Conservation (phyloP, 495 filamentous ascomycete genomes). For the Cercophora scortea region DNA sequence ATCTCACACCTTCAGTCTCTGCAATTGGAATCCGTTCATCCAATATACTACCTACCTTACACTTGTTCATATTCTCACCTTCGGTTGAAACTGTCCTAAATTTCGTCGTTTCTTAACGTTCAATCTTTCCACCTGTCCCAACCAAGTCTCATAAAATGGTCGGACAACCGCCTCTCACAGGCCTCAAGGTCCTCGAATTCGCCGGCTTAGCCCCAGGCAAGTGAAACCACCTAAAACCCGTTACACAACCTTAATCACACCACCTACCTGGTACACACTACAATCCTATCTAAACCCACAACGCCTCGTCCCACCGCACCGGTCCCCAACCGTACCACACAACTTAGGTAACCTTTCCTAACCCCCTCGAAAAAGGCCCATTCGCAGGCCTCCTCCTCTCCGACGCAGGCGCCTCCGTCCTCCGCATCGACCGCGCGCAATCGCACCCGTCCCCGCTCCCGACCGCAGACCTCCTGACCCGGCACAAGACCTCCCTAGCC, state of each 20-base stretch:
- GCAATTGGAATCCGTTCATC: background rate
- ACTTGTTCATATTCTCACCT: background rate
- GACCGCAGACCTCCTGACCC: conserved; percentile 62
- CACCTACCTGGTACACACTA: no score
- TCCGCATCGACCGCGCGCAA: conserved; percentile 70
- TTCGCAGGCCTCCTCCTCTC: conserved; percentile 84
- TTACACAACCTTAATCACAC: background rate
- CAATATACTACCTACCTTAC: background rate
- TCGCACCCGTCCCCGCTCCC: conserved; percentile 25
- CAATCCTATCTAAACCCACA: background rate
- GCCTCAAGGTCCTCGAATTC: conserved; percentile 79
- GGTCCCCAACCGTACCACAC: background rate
- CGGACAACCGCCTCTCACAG: conserved; percentile 53
- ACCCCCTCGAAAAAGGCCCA: conserved; percentile 46
- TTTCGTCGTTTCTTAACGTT: no score
- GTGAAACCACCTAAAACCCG: background rate
- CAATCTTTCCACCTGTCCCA: no score
- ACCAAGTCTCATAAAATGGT: background rate
- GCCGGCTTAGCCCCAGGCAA: conserved; percentile 82
- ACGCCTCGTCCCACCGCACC: background rate
- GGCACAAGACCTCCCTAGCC: conserved; percentile 69
- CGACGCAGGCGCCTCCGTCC: conserved; percentile 79
- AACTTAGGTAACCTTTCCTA: conserved; percentile 6
- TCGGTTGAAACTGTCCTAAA: background rate
- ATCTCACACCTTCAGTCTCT: background rate